Conservation (phyloP, 2,329 filamentous ascomycete genomes). For the Paracoccidioides lutzii region DNA sequence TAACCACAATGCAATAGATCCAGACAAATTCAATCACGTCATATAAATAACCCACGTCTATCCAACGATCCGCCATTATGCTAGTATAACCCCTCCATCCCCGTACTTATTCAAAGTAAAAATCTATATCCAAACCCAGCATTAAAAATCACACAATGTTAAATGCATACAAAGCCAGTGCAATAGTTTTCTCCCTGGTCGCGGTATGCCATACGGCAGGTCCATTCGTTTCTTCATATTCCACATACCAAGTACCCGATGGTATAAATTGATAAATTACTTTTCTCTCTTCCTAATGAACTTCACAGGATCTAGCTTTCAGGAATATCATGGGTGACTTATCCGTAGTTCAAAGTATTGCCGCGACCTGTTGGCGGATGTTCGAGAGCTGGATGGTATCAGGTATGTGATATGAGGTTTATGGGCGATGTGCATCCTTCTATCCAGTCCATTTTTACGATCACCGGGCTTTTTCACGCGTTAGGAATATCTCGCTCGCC, state of each 20-base stretch:
- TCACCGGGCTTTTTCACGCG: too few relatives aligned
- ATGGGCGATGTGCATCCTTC: neutral
- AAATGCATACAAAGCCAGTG: constrained; percentile 3
- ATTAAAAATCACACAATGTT: neutral
- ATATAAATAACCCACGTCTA: too few relatives aligned
- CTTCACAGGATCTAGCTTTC: constrained; percentile 8
- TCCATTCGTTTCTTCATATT: neutral
- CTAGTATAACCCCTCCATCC: neutral
- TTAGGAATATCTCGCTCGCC: too few relatives aligned
- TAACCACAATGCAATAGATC: too few relatives aligned
- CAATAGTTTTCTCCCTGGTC: constrained; percentile 12
- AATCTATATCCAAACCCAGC: neutral
- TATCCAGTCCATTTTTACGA: neutral
- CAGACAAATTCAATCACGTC: too few relatives aligned
- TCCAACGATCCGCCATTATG: too few relatives aligned
- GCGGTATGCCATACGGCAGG: constrained; percentile 18
- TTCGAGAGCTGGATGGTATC: constrained; percentile 18
- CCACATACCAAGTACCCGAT: neutral
- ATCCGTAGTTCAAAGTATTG: constrained; percentile 16
- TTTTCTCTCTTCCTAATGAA: neutral
- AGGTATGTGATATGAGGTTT: constrained; percentile 10
- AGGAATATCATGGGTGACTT: constrained; percentile 15
- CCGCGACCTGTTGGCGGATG: constrained; percentile 6
- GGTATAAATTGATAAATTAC: neutral
- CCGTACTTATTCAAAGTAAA: neutral